Evolutionary conservation across 208 protist genomes (phyloP).

Genomic region (Trypanosoma theileri): DNA sequence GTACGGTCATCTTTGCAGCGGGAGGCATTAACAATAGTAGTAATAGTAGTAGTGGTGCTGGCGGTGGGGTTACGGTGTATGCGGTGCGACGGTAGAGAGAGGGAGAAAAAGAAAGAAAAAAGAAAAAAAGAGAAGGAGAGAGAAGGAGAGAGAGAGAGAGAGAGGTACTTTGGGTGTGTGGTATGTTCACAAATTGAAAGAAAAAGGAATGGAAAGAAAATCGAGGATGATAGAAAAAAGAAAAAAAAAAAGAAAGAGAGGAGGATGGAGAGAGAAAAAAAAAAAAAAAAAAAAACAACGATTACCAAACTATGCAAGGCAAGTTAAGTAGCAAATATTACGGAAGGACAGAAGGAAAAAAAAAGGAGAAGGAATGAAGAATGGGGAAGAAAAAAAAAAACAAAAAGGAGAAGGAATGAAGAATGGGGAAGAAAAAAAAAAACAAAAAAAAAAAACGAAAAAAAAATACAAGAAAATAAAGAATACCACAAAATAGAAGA

Average conservation of each 20-base stretch:
- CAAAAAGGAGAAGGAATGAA: neutral
- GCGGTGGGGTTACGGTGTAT: slow-evolving; percentile 30
- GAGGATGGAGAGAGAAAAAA: slow-evolving; percentile 1
- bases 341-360: neutral
- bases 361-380: neutral
- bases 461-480: neutral
- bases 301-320: neutral
- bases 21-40: neutral
- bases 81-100: slow-evolving; percentile 14
- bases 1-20: slow-evolving; percentile 41
- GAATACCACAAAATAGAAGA: too few relatives aligned
- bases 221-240: neutral
- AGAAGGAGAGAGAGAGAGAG: neutral
- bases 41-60: too few relatives aligned
- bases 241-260: slow-evolving; percentile 9
- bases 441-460: neutral
- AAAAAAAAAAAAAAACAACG: slow-evolving; percentile 17
- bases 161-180: neutral
- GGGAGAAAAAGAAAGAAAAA: slow-evolving; percentile 7
- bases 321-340: neutral
- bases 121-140: neutral
- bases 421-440: neutral
- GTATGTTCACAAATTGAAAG: neutral
- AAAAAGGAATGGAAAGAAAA: neutral
- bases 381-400: neutral